phyloP scores from a whole-genome alignment of 495 filamentous ascomycete species.

The Parathielavia appendiculata region DNA sequence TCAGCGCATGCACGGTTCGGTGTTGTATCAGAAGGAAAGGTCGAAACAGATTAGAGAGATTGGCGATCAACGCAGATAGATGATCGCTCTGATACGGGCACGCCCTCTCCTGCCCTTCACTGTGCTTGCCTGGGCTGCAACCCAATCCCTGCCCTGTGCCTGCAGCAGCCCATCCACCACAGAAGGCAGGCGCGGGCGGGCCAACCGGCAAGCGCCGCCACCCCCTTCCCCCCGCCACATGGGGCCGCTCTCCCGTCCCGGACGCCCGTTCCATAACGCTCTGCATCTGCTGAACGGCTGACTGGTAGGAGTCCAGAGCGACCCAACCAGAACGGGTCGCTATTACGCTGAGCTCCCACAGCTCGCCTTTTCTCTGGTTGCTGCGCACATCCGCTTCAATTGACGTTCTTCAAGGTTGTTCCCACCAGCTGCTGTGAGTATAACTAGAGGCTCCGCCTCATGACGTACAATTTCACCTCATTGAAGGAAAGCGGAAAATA shows the following conservation, averaged over 20 bases:
- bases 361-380: no score
- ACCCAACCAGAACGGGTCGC: no score
- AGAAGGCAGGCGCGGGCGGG: neutral
- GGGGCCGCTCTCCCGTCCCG: neutral
- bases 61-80: conserved; percentile 31
- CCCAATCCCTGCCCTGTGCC: neutral
- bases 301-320: no score
- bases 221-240: neutral
- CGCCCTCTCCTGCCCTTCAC: neutral
- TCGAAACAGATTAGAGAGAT: conserved; percentile 15
- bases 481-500: no score
- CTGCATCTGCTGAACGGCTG: neutral
- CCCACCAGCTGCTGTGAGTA: no score
- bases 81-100: conserved; percentile 26
- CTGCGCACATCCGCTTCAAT: no score
- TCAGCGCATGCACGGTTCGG: conserved; percentile 37
- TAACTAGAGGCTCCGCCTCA: no score
- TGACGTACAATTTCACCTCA: no score
- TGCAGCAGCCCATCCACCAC: neutral
- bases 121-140: neutral
- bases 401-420: no score
- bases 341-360: neutral
- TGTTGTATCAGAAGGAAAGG: conserved; percentile 29
- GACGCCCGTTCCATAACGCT: neutral
- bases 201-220: conserved; percentile 5